Conservation (phyloP, 148 eudicot species). For the Arctostaphylos glauca region DNA sequence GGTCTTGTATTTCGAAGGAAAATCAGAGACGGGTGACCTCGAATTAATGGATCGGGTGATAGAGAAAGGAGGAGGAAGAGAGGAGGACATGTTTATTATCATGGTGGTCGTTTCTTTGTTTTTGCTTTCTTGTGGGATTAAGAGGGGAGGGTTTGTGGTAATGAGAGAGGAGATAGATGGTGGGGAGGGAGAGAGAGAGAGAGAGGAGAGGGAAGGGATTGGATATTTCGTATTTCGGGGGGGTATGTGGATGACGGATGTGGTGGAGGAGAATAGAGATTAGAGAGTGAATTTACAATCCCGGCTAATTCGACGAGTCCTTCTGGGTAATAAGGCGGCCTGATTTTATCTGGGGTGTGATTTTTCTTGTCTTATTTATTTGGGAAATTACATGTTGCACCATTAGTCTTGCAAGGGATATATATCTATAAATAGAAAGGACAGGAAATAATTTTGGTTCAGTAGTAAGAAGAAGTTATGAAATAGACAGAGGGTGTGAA, state of each 20-base stretch:
- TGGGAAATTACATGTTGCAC: no score
- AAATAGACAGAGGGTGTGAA: no score
- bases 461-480: no score
- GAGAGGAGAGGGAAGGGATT: slow-evolving; percentile 3
- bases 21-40: slow-evolving; percentile 34
- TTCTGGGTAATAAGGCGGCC: no score
- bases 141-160: slow-evolving; percentile 11
- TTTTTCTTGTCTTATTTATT: no score
- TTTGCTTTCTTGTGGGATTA: slow-evolving; percentile 7
- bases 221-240: slow-evolving; percentile 42
- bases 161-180: slow-evolving; percentile 15
- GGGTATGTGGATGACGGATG: slow-evolving; percentile 21
- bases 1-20: slow-evolving; percentile 34
- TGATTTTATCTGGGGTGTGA: no score
- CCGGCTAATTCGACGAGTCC: background rate
- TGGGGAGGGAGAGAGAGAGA: background rate
- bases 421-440: no score
- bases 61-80: slow-evolving; percentile 36
- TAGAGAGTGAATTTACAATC: background rate
- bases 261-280: slow-evolving; percentile 26
- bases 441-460: no score
- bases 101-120: slow-evolving; percentile 26
- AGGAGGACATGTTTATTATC: slow-evolving; percentile 45
- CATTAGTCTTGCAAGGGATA: no score
- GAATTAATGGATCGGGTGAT: slow-evolving; percentile 31